phyloP scores from a whole-genome alignment of 164 flowering plant genomes.

The Cinnamomum micranthum region DNA sequence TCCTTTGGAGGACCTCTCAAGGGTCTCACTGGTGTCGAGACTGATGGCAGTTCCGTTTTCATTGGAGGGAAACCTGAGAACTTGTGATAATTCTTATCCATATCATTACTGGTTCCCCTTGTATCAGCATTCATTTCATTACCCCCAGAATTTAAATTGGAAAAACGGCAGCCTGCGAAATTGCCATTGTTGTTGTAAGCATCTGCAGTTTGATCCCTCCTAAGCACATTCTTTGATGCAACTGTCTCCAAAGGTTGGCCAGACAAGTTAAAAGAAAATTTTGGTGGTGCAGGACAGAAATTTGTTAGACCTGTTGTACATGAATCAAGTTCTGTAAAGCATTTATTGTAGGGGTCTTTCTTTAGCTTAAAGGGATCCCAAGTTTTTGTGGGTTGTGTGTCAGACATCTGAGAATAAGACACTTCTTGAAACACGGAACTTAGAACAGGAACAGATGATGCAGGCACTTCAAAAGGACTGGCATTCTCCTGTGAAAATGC shows the following conservation, averaged over 20 bases:
- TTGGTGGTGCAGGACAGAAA: neutral
- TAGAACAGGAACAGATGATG: conserved; percentile 1
- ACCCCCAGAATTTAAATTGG: neutral
- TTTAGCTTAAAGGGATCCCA: conserved; percentile 5
- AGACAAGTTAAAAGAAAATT: neutral
- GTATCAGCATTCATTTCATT: conserved; percentile 18
- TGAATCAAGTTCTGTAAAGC: conserved; percentile 10
- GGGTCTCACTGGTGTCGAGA: conserved; percentile 15
- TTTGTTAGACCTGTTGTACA: neutral
- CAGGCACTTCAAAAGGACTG: conserved; percentile 6
- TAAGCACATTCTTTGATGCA: conserved; percentile 14
- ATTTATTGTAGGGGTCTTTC: neutral
- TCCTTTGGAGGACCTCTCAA: neutral
- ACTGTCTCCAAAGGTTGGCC: conserved; percentile 12
- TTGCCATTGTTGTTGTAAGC: conserved; percentile 2
- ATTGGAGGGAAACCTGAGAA: conserved; percentile 10
- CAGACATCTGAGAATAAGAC: conserved; percentile 5
- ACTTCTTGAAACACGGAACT: conserved; percentile 2
- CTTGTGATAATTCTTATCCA: conserved; percentile 13
- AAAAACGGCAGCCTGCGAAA: neutral
- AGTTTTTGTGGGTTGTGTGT: conserved; percentile 1
- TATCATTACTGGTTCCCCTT: conserved; percentile 4
- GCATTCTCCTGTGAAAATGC: conserved; percentile 3
- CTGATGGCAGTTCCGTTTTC: conserved; percentile 14
- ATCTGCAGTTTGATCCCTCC: conserved; percentile 10